These are phyloP conservation scores for Haplosporangium gracile DNA, from an alignment of 192 early-diverging fungal genomes.

Conservation along the genomic window DNA sequence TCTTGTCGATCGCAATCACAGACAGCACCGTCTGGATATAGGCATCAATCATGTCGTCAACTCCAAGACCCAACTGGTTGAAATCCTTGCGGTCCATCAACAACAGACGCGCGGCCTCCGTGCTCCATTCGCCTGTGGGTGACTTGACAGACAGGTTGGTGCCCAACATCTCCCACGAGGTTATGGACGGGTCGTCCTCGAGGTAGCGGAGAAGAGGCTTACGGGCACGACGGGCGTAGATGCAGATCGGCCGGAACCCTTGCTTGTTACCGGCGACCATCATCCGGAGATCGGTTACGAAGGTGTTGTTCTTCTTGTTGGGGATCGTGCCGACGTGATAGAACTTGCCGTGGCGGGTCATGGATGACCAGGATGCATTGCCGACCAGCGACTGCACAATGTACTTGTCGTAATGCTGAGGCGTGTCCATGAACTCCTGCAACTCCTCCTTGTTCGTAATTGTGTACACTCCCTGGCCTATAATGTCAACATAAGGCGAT, in stretches of 20 bases:
- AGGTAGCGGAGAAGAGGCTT: constrained; percentile 70
- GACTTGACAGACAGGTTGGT: constrained; percentile 88
- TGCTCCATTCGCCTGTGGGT: constrained; percentile 81
- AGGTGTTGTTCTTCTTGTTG: constrained; percentile 90
- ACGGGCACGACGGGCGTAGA: constrained; percentile 84
- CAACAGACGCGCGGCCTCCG: constrained; percentile 83
- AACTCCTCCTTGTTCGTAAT: constrained; percentile 85
- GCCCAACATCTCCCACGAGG: constrained; percentile 93
- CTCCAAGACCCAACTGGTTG: constrained; percentile 86
- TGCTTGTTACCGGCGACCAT: constrained; percentile 83
- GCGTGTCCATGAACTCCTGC: constrained; percentile 76
- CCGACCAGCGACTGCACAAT: constrained; percentile 92
- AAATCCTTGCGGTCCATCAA: constrained; percentile 96
- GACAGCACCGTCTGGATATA: constrained; percentile 90
- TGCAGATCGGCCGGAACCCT: constrained; percentile 87
- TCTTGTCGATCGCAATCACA: constrained; percentile 89
- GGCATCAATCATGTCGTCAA: constrained; percentile 90
- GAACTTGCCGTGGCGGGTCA: constrained; percentile 82
- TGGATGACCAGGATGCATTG: constrained; percentile 85
- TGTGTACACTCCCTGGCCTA: constrained; percentile 91
- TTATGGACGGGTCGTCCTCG: constrained; percentile 48
- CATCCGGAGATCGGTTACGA: constrained; percentile 86
- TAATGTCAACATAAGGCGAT: not conserved
- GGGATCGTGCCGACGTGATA: constrained; percentile 94
- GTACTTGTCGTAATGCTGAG: constrained; percentile 92